Evolutionary conservation across 805 yeast species (phyloP).

Genomic region (Wickerhamomyces sydowiorum): DNA sequence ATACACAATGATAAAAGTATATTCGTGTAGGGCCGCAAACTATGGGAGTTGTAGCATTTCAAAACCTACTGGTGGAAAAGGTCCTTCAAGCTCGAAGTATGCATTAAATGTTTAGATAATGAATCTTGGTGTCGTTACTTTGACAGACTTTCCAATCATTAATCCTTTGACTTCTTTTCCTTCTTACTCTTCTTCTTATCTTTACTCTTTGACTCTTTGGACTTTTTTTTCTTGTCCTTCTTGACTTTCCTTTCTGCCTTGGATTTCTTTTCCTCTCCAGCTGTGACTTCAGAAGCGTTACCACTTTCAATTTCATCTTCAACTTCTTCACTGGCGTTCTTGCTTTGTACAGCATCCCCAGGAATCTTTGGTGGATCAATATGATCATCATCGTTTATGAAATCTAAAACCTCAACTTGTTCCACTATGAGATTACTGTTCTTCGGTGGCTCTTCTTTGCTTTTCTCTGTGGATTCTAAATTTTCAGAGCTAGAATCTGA

Average conservation of each 20-base stretch:
- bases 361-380: conserved; percentile 2
- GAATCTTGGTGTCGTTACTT: too few species aligned
- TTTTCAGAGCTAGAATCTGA: conserved; percentile 3
- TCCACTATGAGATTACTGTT: conserved; percentile 32
- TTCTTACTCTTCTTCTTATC: conserved; percentile 10
- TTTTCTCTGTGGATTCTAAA: too few species aligned
- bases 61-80: too few species aligned
- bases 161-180: conserved; percentile 5
- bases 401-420: conserved; percentile 36
- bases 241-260: conserved; percentile 1
- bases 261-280: conserved; percentile 2
- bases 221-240: conserved; percentile 10
- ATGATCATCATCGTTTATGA: conserved; percentile 13
- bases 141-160: too few species aligned
- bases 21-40: too few species aligned
- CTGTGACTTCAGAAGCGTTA: too few species aligned
- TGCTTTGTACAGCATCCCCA: conserved; percentile 8
- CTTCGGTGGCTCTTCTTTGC: neutral
- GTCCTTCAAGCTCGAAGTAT: too few species aligned
- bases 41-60: too few species aligned
- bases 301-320: too few species aligned
- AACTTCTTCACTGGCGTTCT: conserved; percentile 1
- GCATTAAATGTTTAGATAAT: too few species aligned
- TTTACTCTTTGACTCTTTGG: conserved; percentile 2
- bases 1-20: too few species aligned